Conservation (phyloP, 108 stramenopile genomes). For the Bacterosira constricta region DNA sequence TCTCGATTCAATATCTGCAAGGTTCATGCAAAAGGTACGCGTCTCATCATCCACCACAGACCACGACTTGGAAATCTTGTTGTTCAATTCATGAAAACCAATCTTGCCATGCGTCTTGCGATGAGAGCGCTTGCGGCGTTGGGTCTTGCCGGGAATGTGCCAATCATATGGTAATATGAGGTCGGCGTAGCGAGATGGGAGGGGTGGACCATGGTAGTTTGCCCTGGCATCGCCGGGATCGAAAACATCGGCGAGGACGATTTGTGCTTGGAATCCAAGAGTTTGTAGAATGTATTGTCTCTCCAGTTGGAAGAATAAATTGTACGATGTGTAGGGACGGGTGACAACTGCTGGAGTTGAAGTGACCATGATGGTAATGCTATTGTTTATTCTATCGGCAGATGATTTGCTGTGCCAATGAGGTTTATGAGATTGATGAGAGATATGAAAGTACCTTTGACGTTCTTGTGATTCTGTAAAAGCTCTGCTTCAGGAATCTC, state of each 20-base stretch:
- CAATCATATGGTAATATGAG: constrained; percentile 23
- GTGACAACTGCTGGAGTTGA: neutral
- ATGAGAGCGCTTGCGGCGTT: constrained; percentile 39
- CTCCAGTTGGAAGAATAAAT: constrained; percentile 47
- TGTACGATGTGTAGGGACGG: constrained; percentile 32
- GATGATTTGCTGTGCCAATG: no score
- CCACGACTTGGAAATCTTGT: constrained; percentile 58
- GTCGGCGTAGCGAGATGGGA: constrained; percentile 14
- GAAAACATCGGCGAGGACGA: neutral
- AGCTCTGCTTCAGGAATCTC: no score
- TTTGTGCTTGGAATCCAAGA: neutral
- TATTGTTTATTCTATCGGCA: no score
- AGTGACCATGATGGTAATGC: no score
- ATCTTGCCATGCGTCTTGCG: constrained; percentile 74
- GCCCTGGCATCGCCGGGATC: constrained; percentile 1
- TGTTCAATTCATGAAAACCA: constrained; percentile 66
- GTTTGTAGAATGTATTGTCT: constrained; percentile 39
- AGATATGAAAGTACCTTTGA: no score
- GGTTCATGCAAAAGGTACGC: constrained; percentile 32
- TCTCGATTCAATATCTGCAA: constrained; percentile 47
- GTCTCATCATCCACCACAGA: constrained; percentile 28
- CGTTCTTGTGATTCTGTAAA: no score
- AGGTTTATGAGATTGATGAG: no score
- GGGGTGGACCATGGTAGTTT: constrained; percentile 16
- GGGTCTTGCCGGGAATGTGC: constrained; percentile 16